Conservation (phyloP, 805 yeast genomes). For the Yamadazyma scolyti region DNA sequence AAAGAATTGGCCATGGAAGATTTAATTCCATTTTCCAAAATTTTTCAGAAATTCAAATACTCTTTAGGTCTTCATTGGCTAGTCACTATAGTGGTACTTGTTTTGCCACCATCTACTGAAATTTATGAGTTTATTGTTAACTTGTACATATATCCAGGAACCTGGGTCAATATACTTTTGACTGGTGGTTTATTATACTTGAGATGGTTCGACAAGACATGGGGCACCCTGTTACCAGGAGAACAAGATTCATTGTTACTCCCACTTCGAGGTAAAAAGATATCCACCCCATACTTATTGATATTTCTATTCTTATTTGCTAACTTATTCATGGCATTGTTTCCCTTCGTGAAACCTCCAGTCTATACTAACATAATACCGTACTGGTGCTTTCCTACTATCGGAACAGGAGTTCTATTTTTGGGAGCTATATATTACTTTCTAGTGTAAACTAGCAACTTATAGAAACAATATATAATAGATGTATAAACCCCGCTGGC, state of each 20-base stretch:
- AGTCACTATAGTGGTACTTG: slow-evolving; percentile 49
- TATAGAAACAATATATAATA: neutral
- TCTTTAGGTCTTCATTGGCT: slow-evolving; percentile 54
- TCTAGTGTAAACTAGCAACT: neutral
- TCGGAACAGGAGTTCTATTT: slow-evolving; percentile 44
- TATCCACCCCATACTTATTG: slow-evolving; percentile 25
- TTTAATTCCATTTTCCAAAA: slow-evolving; percentile 47
- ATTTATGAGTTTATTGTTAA: slow-evolving; percentile 63
- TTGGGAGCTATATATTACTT: slow-evolving; percentile 35
- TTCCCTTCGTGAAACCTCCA: slow-evolving; percentile 53
- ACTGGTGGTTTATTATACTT: slow-evolving; percentile 52
- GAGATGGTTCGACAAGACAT: slow-evolving; percentile 31
- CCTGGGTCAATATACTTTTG: slow-evolving; percentile 53
- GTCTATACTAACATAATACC: slow-evolving; percentile 35
- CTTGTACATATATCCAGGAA: slow-evolving; percentile 60
- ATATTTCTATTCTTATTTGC: slow-evolving; percentile 38
- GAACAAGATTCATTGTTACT: slow-evolving; percentile 12
- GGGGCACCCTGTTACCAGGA: slow-evolving; percentile 39
- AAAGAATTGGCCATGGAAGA: slow-evolving; percentile 53
- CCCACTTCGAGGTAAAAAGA: slow-evolving; percentile 3
- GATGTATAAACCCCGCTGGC: too few species aligned
- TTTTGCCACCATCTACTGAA: slow-evolving; percentile 60
- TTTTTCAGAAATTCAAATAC: slow-evolving; percentile 41
- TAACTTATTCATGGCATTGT: slow-evolving; percentile 48
- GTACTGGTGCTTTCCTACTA: slow-evolving; percentile 55